Percentiles rank a stretch among this genome's conserved stretches.
Evolutionary conservation across 306 rosid species (phyloP).

Genomic region (barrel medic (Medicago truncatula)): DNA sequence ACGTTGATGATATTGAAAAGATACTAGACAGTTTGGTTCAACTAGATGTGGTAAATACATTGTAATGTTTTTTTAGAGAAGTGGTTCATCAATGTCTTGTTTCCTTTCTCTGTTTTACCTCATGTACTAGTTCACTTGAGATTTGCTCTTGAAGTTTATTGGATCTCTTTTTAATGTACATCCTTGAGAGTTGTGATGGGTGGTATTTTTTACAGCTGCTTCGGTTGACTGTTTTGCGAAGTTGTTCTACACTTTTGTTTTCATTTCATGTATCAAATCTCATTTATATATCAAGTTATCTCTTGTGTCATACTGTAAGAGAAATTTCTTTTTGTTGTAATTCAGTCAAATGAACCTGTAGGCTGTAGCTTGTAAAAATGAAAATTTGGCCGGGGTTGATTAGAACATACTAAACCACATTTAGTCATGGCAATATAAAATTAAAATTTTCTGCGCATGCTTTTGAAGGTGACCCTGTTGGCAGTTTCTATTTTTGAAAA

Average conservation of each 20-base stretch:
- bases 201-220: too few species aligned
- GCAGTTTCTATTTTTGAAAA: slow-evolving; percentile 27
- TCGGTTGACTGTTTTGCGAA: too few species aligned
- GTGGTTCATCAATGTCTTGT: too few species aligned
- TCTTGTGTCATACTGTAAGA: slow-evolving; percentile 9
- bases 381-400: slow-evolving; percentile 11
- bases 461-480: slow-evolving; percentile 31
- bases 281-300: too few species aligned
- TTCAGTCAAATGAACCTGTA: slow-evolving; percentile 7
- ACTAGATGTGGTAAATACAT: slow-evolving; percentile 76
- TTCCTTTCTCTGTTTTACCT: too few species aligned
- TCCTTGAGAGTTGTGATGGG: too few species aligned
- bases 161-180: too few species aligned
- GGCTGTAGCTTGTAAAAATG: slow-evolving; percentile 14
- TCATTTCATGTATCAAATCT: too few species aligned
- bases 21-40: slow-evolving; percentile 63
- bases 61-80: too few species aligned
- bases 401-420: slow-evolving; percentile 17
- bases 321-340: slow-evolving; percentile 14
- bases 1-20: slow-evolving; percentile 71
- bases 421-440: slow-evolving; percentile 13
- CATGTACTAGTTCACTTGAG: too few species aligned
- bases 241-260: too few species aligned
- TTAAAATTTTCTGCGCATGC: slow-evolving; percentile 17
- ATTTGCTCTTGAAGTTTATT: too few species aligned